Conservation (phyloP, 2,329 filamentous ascomycete genomes). For the Alternaria alternata region DNA sequence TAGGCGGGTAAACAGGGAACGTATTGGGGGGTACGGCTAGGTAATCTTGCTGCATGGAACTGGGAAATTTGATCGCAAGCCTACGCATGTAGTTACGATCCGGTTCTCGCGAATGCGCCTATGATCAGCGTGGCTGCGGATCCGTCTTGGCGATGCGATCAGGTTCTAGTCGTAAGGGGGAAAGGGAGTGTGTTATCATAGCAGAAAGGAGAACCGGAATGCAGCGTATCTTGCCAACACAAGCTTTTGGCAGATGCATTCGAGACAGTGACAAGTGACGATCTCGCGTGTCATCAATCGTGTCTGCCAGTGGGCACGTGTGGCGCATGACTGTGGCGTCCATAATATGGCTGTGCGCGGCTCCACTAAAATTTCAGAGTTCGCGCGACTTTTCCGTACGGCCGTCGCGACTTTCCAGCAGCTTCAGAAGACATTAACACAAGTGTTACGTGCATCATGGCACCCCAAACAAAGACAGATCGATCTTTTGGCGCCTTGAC, state of each 20-base stretch:
- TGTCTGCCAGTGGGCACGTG: background rate
- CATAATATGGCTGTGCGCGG: constrained; percentile 11
- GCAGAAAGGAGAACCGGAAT: background rate
- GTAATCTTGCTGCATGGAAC: constrained; percentile 14
- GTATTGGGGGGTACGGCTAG: constrained; percentile 19
- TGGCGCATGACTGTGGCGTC: background rate
- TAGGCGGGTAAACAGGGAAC: constrained; percentile 14
- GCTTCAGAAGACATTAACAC: constrained; percentile 4
- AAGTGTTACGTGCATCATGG: constrained; percentile 32
- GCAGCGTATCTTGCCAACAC: background rate
- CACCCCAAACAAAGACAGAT: constrained; percentile 42
- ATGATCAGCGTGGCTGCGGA: constrained; percentile 26
- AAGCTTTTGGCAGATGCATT: background rate
- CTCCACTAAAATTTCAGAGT: constrained; percentile 30
- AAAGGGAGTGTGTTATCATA: background rate
- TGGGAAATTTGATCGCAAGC: constrained; percentile 32
- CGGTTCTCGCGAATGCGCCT: constrained; percentile 29
- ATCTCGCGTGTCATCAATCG: background rate
- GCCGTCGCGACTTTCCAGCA: constrained; percentile 8
- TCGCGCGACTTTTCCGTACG: constrained; percentile 14
- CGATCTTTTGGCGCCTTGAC: constrained; percentile 74
- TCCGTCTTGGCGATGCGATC: constrained; percentile 36
- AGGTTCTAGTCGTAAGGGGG: constrained; percentile 9
- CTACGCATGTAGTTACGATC: constrained; percentile 13
- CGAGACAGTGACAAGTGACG: constrained; percentile 1